Conservation (phyloP, 164 flowering plant species). For the Tetracentron sinense region DNA sequence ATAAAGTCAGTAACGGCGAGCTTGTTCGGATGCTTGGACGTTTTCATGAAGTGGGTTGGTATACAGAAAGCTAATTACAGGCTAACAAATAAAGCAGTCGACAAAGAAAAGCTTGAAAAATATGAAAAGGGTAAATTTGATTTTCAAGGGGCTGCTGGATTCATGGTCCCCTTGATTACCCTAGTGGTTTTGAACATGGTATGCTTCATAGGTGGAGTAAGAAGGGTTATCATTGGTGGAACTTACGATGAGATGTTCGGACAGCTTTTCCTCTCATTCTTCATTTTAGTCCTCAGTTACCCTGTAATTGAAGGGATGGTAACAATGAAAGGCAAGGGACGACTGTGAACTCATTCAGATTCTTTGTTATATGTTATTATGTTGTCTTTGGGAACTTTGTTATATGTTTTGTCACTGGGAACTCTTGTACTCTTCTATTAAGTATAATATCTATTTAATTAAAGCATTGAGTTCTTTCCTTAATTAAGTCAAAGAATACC, state of each 20-base stretch:
- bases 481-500: no score
- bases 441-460: no score
- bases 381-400: no score
- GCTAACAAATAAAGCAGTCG: conserved; percentile 31
- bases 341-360: no score
- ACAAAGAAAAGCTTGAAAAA: conserved; percentile 18
- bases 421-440: no score
- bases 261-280: no score
- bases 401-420: no score
- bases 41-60: conserved; percentile 17
- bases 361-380: no score
- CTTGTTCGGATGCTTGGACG: conserved; percentile 17
- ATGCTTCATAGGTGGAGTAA: conserved; percentile 16
- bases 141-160: conserved; percentile 24
- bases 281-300: conserved; percentile 11
- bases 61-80: conserved; percentile 20
- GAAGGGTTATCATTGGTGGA: conserved; percentile 11
- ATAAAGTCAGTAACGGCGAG: conserved; percentile 18
- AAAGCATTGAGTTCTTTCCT: no score
- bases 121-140: conserved; percentile 26
- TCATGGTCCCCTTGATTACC: conserved; percentile 23
- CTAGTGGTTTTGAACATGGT: conserved; percentile 18
- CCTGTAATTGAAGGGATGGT: conserved; percentile 30
- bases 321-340: conserved; percentile 15
- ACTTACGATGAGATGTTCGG: no score